A percentile compares a stretch with the other conserved stretches of the same genome.
phyloP scores from a whole-genome alignment of 768 basidiomycete genomes.

The Amanita rubescens region DNA sequence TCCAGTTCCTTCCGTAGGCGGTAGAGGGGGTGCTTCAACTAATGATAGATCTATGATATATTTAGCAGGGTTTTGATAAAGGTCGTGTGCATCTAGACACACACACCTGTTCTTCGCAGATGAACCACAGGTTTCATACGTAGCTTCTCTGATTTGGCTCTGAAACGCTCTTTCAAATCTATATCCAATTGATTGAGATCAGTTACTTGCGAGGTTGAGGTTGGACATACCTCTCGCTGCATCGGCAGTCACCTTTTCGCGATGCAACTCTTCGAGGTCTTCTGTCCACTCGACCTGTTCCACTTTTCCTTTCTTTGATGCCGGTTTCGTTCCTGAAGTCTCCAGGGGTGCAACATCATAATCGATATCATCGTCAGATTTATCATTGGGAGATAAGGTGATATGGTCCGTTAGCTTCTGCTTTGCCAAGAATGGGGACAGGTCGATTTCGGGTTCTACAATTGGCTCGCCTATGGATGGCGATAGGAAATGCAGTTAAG shows the following conservation, averaged over 20 bases:
- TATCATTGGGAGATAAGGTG: conserved; percentile 23
- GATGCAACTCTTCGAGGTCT: conserved; percentile 53
- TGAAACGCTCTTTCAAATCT: conserved; percentile 57
- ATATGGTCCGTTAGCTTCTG: conserved; percentile 42
- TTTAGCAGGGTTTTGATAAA: no score
- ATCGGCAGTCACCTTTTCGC: conserved; percentile 68
- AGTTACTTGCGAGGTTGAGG: background rate
- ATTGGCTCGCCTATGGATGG: conserved; percentile 51
- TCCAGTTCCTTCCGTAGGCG: conserved; percentile 22
- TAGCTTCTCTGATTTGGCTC: conserved; percentile 45
- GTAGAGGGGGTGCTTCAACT: conserved; percentile 48
- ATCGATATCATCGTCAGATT: conserved; percentile 57
- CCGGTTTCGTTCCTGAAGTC: conserved; percentile 13
- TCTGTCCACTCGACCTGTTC: conserved; percentile 64
- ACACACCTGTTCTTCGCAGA: conserved; percentile 33
- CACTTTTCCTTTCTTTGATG: conserved; percentile 51
- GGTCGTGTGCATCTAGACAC: conserved; percentile 11
- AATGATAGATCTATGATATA: background rate
- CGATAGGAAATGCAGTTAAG: background rate
- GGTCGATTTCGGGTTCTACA: conserved; percentile 65
- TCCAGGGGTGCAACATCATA: conserved; percentile 47
- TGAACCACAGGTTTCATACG: conserved; percentile 23
- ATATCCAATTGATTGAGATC: background rate
- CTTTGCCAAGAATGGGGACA: conserved; percentile 57
- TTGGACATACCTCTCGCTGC: conserved; percentile 58